Evolutionary conservation across 2,329 filamentous ascomycete genomes (phyloP).

Genomic region (Fusarium staphyleae): DNA sequence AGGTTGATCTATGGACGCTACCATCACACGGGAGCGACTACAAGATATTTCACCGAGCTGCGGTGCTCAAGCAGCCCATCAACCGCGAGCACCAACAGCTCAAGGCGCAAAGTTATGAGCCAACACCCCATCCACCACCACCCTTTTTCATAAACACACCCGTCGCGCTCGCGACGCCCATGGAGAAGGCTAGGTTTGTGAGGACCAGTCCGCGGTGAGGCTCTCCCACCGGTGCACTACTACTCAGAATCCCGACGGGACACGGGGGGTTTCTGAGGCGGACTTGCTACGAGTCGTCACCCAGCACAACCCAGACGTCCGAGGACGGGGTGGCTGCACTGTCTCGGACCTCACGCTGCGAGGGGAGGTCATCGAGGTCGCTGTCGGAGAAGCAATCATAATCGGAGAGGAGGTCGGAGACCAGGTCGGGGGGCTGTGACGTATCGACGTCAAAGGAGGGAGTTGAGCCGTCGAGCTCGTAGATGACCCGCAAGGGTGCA

Average conservation of each 20-base stretch:
- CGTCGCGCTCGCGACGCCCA: conserved; percentile 6
- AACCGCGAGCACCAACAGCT: conserved; percentile 38
- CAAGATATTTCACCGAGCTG: background rate
- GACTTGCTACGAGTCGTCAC: conserved; percentile 57
- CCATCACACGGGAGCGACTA: conserved; percentile 6
- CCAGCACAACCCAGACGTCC: conserved; percentile 53
- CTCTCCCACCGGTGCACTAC: conserved; percentile 38
- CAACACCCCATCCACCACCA: conserved; percentile 6
- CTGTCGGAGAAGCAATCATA: conserved; percentile 50
- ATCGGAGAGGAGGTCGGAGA: conserved; percentile 46
- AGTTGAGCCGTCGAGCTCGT: conserved; percentile 47
- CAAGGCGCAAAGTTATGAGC: background rate
- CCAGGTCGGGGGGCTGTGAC: conserved; percentile 47
- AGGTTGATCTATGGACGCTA: conserved; percentile 13
- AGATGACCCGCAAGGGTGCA: conserved; percentile 50
- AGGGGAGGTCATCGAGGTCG: conserved; percentile 45
- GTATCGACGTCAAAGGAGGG: conserved; percentile 47
- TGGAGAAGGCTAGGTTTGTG: conserved; percentile 38
- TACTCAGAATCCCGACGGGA: conserved; percentile 40
- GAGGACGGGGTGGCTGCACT: conserved; percentile 40
- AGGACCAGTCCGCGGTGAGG: conserved; percentile 51
- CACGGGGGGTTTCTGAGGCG: conserved; percentile 44
- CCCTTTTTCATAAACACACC: conserved; percentile 20
- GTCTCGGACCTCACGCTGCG: conserved; percentile 44
- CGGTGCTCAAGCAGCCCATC: conserved; percentile 38